phyloP scores from a whole-genome alignment of 345 rosid genomes.

The Eucalyptus cladocalyx region DNA sequence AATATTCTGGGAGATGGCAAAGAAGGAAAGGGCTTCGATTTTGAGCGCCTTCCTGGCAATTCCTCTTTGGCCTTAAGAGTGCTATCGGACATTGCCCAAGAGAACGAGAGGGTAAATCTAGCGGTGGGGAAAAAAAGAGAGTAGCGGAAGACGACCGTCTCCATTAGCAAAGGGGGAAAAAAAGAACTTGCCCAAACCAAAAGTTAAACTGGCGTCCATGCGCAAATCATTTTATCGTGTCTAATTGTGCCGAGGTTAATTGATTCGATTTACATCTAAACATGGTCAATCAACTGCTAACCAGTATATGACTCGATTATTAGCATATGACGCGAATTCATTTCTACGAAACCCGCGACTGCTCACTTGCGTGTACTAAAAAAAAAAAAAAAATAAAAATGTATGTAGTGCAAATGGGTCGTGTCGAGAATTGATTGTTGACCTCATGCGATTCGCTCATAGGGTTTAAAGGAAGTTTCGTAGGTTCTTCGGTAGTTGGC shows the following conservation, averaged over 20 bases:
- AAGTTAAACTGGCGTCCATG: not conserved
- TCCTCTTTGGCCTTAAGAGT: not conserved
- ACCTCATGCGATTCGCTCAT: not conserved
- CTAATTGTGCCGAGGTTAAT: not conserved
- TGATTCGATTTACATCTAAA: not conserved
- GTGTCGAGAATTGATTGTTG: not conserved
- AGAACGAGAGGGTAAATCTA: not conserved
- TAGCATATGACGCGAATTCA: not conserved
- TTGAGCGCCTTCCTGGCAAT: not conserved
- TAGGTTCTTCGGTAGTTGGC: not conserved
- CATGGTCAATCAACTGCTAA: not conserved
- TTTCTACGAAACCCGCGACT: rapidly evolving
- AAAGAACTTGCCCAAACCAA: not conserved
- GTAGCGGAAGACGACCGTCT: not conserved
- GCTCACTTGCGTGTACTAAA: not conserved
- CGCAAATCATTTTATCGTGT: not conserved
- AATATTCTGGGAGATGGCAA: too few relatives aligned
- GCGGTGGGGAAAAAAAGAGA: too few relatives aligned
- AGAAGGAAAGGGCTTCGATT: not conserved
- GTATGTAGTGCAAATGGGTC: not conserved
- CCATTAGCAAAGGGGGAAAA: not conserved
- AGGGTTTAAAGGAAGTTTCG: not conserved
- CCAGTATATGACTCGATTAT: not conserved
- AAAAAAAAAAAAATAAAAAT: too few relatives aligned
- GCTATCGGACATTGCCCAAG: not conserved